These are phyloP conservation scores for Balamuthia mandrillaris DNA, from an alignment of 208 protist genomes.

Conservation along the genomic window DNA sequence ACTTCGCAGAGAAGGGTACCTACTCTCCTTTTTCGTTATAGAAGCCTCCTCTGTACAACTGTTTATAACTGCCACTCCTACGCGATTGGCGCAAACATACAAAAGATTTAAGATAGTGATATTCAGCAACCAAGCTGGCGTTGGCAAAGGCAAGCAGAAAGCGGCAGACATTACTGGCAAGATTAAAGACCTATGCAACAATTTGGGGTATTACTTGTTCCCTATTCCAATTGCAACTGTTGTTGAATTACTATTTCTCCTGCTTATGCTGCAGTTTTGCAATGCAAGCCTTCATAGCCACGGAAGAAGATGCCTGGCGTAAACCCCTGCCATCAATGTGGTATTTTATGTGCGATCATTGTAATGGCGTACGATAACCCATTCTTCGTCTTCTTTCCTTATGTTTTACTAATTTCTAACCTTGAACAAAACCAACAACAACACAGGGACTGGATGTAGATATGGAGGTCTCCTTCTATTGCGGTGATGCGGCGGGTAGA, in stretches of 20 bases:
- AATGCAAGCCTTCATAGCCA: slow-evolving; percentile 76
- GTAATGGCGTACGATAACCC: slow-evolving; percentile 38
- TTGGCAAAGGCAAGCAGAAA: neutral
- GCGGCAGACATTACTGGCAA: slow-evolving; percentile 21
- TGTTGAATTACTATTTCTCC: neutral
- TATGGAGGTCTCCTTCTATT: slow-evolving; percentile 76
- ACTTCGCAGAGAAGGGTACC: slow-evolving; percentile 65
- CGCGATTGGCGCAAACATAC: too few species aligned
- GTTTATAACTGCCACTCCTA: too few species aligned
- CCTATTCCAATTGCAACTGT: neutral
- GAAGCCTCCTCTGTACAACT: too few species aligned
- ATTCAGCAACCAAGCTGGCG: slow-evolving; percentile 39
- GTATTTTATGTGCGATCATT: slow-evolving; percentile 69
- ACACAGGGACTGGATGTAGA: neutral
- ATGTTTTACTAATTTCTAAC: neutral
- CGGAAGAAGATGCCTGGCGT: slow-evolving; percentile 74
- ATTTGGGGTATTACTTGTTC: neutral
- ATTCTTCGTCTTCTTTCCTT: neutral
- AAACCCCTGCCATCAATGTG: slow-evolving; percentile 85
- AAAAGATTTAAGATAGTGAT: slow-evolving; percentile 35
- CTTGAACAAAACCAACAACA: neutral
- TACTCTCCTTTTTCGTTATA: too few species aligned
- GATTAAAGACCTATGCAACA: neutral
- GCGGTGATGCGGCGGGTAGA: slow-evolving; percentile 87
- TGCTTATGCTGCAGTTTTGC: slow-evolving; percentile 67